These are phyloP conservation scores for Eutrema japonicum DNA, from an alignment of 345 rosid species.

Conservation along the genomic window DNA sequence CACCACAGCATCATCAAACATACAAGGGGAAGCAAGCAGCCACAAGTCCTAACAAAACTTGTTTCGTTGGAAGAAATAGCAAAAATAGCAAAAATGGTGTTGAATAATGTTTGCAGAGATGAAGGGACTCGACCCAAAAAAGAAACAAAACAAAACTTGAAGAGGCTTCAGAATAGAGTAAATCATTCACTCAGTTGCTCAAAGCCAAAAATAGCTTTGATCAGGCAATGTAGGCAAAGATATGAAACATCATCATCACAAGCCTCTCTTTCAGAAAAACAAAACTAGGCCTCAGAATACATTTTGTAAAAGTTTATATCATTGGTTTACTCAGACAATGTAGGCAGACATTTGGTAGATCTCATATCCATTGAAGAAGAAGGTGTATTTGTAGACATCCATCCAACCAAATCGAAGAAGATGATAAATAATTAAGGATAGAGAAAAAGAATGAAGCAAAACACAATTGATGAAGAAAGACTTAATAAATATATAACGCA, in stretches of 20 bases:
- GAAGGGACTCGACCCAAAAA: background rate
- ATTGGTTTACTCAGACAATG: constrained; percentile 30
- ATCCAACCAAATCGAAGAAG: background rate
- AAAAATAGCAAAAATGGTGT: no score
- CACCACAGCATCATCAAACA: no score
- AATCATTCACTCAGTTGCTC: constrained; percentile 42
- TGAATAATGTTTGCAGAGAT: background rate
- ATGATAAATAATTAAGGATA: no score
- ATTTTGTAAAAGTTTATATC: constrained; percentile 22
- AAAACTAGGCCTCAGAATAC: constrained; percentile 30
- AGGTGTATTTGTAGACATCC: background rate
- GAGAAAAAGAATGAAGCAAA: background rate
- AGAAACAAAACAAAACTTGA: background rate
- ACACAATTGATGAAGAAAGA: constrained; percentile 17
- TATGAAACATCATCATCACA: constrained; percentile 44
- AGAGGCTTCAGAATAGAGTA: constrained; percentile 31
- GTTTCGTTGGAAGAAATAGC: no score
- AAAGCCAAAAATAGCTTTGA: constrained; percentile 30
- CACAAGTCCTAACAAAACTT: no score
- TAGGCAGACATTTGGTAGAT: no score
- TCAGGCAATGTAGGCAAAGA: constrained; percentile 47
- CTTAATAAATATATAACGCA: background rate
- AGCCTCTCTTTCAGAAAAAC: constrained; percentile 1
- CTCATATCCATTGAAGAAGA: background rate
- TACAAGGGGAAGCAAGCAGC: no score